Evolutionary conservation across 2,329 filamentous ascomycete species (phyloP).

Genomic region (Alternaria infectoria): DNA sequence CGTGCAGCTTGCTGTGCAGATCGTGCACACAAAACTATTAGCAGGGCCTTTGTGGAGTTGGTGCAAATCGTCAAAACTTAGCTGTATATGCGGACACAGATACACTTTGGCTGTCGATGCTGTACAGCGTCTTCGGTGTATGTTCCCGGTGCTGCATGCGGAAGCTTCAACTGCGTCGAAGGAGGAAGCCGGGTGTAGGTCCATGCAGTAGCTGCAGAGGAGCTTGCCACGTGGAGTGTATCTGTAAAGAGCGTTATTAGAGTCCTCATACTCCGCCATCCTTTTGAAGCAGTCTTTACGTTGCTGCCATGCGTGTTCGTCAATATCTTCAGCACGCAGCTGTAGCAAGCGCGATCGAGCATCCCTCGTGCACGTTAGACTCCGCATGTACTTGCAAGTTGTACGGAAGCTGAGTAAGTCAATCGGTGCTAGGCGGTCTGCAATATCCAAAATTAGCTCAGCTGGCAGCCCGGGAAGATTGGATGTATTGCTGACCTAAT

Average conservation of each 20-base stretch:
- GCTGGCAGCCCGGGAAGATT: not conserved
- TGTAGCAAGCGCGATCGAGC: too few species aligned
- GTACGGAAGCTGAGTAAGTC: not conserved
- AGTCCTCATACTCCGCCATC: not conserved
- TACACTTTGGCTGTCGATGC: not conserved
- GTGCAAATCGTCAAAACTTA: not conserved
- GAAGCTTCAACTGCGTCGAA: fast-evolving
- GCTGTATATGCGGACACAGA: not conserved
- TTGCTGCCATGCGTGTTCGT: not conserved
- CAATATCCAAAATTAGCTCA: not conserved
- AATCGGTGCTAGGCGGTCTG: not conserved
- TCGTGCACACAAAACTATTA: fast-evolving
- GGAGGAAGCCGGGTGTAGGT: not conserved
- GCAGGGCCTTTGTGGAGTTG: not conserved
- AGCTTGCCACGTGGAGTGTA: not conserved
- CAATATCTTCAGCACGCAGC: too few species aligned
- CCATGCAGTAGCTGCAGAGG: not conserved
- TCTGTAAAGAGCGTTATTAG: not conserved
- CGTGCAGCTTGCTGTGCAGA: not conserved
- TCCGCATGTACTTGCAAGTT: not conserved
- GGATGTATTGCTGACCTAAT: not conserved
- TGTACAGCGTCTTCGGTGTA: not conserved
- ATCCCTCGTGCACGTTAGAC: not conserved
- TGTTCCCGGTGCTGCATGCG: fast-evolving
- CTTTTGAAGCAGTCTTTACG: not conserved